phyloP scores from a whole-genome alignment of 2,329 filamentous ascomycete genomes.

The Beauveria sp. region DNA sequence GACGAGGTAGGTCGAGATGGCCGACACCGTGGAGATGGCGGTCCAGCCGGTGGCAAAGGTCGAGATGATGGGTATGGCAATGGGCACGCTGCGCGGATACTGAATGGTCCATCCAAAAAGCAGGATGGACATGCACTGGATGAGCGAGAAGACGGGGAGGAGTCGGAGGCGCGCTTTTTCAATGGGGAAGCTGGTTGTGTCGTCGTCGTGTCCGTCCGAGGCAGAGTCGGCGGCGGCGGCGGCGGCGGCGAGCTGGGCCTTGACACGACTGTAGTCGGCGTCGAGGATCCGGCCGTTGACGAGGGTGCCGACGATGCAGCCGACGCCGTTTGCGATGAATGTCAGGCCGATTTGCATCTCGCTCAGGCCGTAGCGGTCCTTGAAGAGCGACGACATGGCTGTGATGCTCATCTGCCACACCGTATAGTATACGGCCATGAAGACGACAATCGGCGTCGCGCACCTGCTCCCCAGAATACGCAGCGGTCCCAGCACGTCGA shows the following conservation, averaged over 20 bases:
- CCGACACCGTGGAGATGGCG: conserved; percentile 38
- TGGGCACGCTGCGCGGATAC: conserved; percentile 32
- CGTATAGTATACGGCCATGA: conserved; percentile 42
- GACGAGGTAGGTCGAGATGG: conserved; percentile 45
- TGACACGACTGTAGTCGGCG: conserved; percentile 38
- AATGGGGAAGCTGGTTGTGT: conserved; percentile 32
- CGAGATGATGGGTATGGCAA: conserved; percentile 40
- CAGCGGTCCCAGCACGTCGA: conserved; percentile 39
- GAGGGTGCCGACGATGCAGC: conserved; percentile 45
- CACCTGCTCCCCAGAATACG: conserved; percentile 38
- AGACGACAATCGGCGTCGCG: conserved; percentile 36
- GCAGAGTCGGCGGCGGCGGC: neutral
- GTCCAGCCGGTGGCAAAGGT: conserved; percentile 47
- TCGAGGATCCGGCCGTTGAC: conserved; percentile 46
- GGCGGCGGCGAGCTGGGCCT: conserved; percentile 14
- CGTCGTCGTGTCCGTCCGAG: conserved; percentile 3
- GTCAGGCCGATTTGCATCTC: conserved; percentile 41
- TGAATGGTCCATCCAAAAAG: conserved; percentile 47
- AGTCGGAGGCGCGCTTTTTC: conserved; percentile 44
- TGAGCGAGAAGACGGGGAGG: conserved; percentile 34
- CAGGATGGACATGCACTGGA: conserved; percentile 39
- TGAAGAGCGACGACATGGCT: conserved; percentile 42
- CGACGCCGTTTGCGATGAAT: conserved; percentile 48
- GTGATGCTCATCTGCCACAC: conserved; percentile 51
- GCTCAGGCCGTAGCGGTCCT: conserved; percentile 31